These are phyloP conservation scores for Gonapodya sp. DNA, from an alignment of 192 early-diverging fungal species.

Conservation along the genomic window DNA sequence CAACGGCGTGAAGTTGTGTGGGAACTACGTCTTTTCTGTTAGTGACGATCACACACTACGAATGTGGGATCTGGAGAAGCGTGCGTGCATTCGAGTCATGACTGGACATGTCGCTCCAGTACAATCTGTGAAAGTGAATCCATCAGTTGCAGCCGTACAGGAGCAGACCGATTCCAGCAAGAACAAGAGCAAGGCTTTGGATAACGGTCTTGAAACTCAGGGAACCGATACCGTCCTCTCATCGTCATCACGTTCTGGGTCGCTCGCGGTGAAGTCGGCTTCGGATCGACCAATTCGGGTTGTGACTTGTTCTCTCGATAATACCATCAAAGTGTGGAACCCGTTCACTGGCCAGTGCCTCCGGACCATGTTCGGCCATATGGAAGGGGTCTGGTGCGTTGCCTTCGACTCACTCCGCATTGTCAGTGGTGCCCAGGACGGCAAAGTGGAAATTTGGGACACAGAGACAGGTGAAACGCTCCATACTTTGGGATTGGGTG, in stretches of 20 bases:
- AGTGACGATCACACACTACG: slow-evolving; percentile 82
- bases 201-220: background rate
- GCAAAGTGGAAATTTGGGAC: slow-evolving; percentile 67
- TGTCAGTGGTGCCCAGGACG: slow-evolving; percentile 56
- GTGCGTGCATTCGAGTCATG: slow-evolving; percentile 51
- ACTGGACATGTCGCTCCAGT: slow-evolving; percentile 35
- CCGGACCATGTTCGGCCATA: slow-evolving; percentile 68
- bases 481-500: slow-evolving; percentile 26
- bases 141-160: no score
- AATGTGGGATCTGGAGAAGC: slow-evolving; percentile 72
- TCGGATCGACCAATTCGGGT: slow-evolving; percentile 58
- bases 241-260: background rate
- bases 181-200: background rate
- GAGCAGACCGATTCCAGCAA: background rate
- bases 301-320: slow-evolving; percentile 77
- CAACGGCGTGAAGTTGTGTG: slow-evolving; percentile 75
- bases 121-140: slow-evolving; percentile 23
- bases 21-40: slow-evolving; percentile 57
- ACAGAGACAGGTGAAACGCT: slow-evolving; percentile 56
- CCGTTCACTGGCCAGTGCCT: slow-evolving; percentile 66
- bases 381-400: slow-evolving; percentile 72
- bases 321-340: slow-evolving; percentile 88
- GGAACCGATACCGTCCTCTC: background rate
- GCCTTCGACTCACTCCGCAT: slow-evolving; percentile 67
- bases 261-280: slow-evolving; percentile 22